These are phyloP conservation scores for Penicillium glabrum DNA, from an alignment of 2,329 filamentous ascomycete species.

Conservation along the genomic window DNA sequence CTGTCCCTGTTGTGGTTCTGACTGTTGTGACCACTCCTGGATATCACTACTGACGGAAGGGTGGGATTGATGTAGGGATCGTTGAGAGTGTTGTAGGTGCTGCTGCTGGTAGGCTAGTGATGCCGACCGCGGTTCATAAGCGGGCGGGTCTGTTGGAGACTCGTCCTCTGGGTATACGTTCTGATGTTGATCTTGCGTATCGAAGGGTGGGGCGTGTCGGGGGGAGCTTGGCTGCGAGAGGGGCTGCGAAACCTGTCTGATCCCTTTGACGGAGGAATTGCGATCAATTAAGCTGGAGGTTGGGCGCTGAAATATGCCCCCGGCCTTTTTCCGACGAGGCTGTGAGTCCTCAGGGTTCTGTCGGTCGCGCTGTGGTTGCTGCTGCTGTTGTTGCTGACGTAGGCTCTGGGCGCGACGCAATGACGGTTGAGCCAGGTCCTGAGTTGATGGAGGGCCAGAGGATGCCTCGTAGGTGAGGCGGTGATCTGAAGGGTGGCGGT, in stretches of 20 bases:
- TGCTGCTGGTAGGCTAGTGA: slow-evolving; percentile 17
- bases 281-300: slow-evolving; percentile 29
- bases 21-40: slow-evolving; percentile 21
- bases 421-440: background rate
- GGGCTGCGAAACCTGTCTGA: slow-evolving; percentile 17
- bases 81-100: slow-evolving; percentile 13
- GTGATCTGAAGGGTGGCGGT: slow-evolving; percentile 7
- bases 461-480: slow-evolving; percentile 10
- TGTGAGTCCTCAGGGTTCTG: slow-evolving; percentile 25
- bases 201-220: slow-evolving; percentile 4
- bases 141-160: slow-evolving; percentile 5
- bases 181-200: slow-evolving; percentile 3
- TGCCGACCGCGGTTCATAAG: slow-evolving; percentile 12
- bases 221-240: slow-evolving; percentile 23
- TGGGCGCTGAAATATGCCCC: slow-evolving; percentile 21
- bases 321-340: slow-evolving; percentile 20
- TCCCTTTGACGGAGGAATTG: slow-evolving; percentile 26
- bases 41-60: slow-evolving; percentile 2
- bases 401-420: slow-evolving; percentile 28
- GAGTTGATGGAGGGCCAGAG: background rate
- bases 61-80: slow-evolving; percentile 1
- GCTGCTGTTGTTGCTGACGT: slow-evolving; percentile 24
- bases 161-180: slow-evolving; percentile 9
- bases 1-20: slow-evolving; percentile 12
- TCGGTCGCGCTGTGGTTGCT: slow-evolving; percentile 13